Evolutionary conservation across 2,329 filamentous ascomycete genomes (phyloP), one percentile per base, ranked within the genome.

Genomic region (Byssothecium circinans): DNA sequence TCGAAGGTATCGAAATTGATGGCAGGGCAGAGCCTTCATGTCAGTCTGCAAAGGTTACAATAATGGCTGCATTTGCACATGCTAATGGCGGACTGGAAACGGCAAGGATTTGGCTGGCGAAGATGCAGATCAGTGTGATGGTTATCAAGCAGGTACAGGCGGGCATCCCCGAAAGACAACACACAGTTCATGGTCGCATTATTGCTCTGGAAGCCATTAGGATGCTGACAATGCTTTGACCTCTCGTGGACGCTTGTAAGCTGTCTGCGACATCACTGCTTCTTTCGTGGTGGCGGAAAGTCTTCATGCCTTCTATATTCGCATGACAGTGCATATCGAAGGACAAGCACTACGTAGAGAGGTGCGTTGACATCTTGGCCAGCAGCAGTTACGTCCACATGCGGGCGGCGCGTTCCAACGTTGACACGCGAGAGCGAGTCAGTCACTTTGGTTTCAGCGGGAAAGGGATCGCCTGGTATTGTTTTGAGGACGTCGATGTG

Each of bases 391-490:
- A n/a, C n/a, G n/a, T n/a, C n/a, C n/a, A n/a, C n/a, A n/a, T n/a
- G n/a, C n/a, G n/a, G n/a, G n/a, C n/a, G n/a, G n/a, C n/a, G n/a
- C n/a, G n/a, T n/a, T n/a, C n/a, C n/a, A n/a, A n/a, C n/a, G n/a
- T n/a, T 8, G 8, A 15, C 33, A 8, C 34, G 33, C 8, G 15
- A 8, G 33, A 35, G 33, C 53, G 53, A 55, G 50, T 50, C 47
- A 64, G 57, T 60, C 58, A 59, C 54, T 48, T 33, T 33, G 51
- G 47, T 43, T 40, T 49, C 41, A 45, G 52, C 42, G 54, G 35
- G 45, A 33, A 41, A n/a, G 11, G n/a, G n/a, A n/a, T 27, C 25
- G 25, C 11, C 25, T 27, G 25, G 25, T 7, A 50, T 51, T 51
- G 60, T 60, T 48, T 57, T 37, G 40, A 57, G 54, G 49, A n/a